These are phyloP conservation scores for Podospora pseudocomata DNA, from an alignment of 495 filamentous ascomycete species.

Conservation along the genomic window DNA sequence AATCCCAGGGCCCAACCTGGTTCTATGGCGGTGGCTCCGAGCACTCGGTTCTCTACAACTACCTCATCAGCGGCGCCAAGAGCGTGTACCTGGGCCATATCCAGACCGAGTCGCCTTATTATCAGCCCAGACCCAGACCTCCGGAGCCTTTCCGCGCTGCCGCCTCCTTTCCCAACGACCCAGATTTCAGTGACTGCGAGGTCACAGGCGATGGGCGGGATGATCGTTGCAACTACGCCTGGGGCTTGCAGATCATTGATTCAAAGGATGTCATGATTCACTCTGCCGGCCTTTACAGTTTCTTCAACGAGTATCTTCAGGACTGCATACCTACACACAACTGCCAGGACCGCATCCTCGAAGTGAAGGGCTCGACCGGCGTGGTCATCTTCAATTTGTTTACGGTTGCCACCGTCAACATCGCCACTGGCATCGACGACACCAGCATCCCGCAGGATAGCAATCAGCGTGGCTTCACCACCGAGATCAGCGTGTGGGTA, in stretches of 20 bases:
- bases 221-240: conserved; percentile 23
- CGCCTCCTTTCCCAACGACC: conserved; percentile 19
- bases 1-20: conserved; percentile 52
- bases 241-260: conserved; percentile 24
- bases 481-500: conserved; percentile 26
- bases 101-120: conserved; percentile 87
- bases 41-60: conserved; percentile 78
- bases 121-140: conserved; percentile 71
- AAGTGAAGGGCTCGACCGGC: too few species aligned
- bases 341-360: conserved; percentile 57
- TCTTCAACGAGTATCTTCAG: conserved; percentile 55
- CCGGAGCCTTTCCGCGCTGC: conserved; percentile 51
- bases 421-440: too few species aligned
- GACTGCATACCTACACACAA: conserved; percentile 63
- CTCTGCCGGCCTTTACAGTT: conserved; percentile 28
- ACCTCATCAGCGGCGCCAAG: conserved; percentile 66
- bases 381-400: too few species aligned
- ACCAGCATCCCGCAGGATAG: too few species aligned
- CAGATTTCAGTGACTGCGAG: conserved; percentile 13
- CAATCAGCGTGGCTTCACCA: conserved; percentile 23
- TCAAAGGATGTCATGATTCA: conserved; percentile 24
- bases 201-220: neutral
- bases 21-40: conserved; percentile 42
- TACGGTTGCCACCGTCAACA: too few species aligned
- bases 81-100: conserved; percentile 76